phyloP scores from a whole-genome alignment of 2,329 filamentous ascomycete genomes.

The Neonectria neomacrospora region DNA sequence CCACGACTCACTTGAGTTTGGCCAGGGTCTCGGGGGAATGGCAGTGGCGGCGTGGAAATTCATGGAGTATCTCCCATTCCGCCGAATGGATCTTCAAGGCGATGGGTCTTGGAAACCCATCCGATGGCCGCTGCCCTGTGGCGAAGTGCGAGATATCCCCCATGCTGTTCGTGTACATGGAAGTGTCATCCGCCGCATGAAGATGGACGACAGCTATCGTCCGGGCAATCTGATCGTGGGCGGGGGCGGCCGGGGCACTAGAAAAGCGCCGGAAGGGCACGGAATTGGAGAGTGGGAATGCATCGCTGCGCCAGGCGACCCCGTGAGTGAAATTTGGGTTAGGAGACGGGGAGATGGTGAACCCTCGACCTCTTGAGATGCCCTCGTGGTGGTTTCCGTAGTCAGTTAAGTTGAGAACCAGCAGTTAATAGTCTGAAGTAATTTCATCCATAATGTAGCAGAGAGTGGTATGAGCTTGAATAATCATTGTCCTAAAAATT shows the following conservation, averaged over 20 bases:
- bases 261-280: conserved; percentile 66
- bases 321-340: conserved; percentile 75
- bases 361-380: neutral
- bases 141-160: conserved; percentile 82
- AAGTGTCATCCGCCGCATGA: conserved; percentile 79
- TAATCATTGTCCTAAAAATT: neutral
- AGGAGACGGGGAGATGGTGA: conserved; percentile 47
- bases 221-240: conserved; percentile 85
- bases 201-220: conserved; percentile 70
- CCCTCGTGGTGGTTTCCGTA: neutral
- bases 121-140: conserved; percentile 80
- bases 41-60: conserved; percentile 77
- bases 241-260: conserved; percentile 77
- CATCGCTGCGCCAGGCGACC: conserved; percentile 71
- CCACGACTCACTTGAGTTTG: conserved; percentile 77
- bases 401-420: neutral
- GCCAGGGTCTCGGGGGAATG: conserved; percentile 64
- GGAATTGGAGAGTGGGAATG: conserved; percentile 81
- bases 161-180: conserved; percentile 76
- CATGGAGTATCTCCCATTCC: conserved; percentile 86
- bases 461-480: neutral
- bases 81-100: conserved; percentile 78
- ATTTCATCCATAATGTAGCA: neutral
- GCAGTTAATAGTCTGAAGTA: neutral
- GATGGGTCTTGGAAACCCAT: conserved; percentile 85